phyloP scores from a whole-genome alignment of 2,329 filamentous ascomycete species.

The Ophiocordyceps unilateralis region DNA sequence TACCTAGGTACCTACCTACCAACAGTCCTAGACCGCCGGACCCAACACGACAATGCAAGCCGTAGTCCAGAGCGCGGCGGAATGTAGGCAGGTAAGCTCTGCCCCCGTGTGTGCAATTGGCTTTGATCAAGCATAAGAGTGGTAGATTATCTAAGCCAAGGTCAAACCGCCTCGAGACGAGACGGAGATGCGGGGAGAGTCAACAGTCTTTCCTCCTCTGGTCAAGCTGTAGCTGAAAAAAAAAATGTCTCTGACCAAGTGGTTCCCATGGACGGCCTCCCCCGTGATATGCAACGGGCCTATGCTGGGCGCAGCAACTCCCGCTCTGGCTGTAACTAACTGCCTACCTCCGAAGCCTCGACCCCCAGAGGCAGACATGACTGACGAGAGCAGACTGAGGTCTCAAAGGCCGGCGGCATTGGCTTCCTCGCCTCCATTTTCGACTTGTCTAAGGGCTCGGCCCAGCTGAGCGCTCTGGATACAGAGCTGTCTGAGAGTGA shows the following conservation, averaged over 20 bases:
- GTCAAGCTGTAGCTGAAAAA: background rate
- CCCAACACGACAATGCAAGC: no score
- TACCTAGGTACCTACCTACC: no score
- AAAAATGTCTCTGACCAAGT: background rate
- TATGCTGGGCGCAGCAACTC: background rate
- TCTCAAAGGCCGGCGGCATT: background rate
- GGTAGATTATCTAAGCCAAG: background rate
- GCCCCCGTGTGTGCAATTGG: no score
- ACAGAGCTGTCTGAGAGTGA: constrained; percentile 16
- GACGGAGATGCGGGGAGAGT: no score
- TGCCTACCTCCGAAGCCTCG: background rate
- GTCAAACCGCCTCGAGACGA: no score
- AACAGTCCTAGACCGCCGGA: no score
- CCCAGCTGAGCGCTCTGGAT: constrained; percentile 15
- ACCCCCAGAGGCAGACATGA: background rate
- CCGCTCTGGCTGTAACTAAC: background rate
- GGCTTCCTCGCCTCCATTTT: constrained; percentile 17
- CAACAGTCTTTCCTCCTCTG: background rate
- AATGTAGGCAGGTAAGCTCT: no score
- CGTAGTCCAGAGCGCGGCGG: no score
- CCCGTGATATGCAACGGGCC: background rate
- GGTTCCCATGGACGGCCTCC: background rate
- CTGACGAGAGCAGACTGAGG: background rate
- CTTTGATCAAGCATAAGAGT: background rate
- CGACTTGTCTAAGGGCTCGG: constrained; percentile 12